These are phyloP conservation scores for Thelonectria rubi DNA, from an alignment of 2,329 filamentous ascomycete species.

Conservation along the genomic window DNA sequence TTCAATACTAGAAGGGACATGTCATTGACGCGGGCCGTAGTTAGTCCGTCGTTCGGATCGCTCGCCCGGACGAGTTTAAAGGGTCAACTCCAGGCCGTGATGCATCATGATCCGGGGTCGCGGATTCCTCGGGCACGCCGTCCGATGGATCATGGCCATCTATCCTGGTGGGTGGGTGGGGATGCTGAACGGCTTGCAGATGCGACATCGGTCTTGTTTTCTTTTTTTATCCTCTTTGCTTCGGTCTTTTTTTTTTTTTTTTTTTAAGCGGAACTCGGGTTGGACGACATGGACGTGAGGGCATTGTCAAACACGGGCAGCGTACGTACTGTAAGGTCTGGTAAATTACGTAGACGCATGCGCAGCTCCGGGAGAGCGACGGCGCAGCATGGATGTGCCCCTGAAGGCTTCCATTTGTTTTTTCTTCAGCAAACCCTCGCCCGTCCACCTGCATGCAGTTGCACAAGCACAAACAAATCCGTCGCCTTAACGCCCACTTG, in stretches of 20 bases:
- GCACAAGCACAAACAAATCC: not conserved
- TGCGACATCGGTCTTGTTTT: not conserved
- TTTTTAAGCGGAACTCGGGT: not conserved
- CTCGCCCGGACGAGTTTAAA: no score
- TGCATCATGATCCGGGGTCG: constrained; percentile 11
- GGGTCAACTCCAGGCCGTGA: no score
- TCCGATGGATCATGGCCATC: not conserved
- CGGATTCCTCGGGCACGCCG: not conserved
- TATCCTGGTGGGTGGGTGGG: not conserved
- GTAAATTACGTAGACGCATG: constrained; percentile 8
- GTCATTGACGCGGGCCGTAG: not conserved
- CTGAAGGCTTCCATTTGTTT: constrained; percentile 18
- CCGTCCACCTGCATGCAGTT: constrained; percentile 1
- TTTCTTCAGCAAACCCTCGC: not conserved
- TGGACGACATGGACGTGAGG: not conserved
- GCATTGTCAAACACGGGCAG: not conserved
- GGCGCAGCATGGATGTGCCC: constrained; percentile 6
- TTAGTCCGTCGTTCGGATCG: not conserved
- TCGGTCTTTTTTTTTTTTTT: no score
- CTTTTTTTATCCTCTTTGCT: not conserved
- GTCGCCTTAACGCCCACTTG: no score
- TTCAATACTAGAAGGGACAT: no score
- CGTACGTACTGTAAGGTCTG: not conserved
- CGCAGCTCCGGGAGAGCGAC: constrained; percentile 12
- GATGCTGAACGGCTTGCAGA: not conserved